Evolutionary conservation across 805 yeast species (phyloP).

Genomic region (Suhomyces sp.): DNA sequence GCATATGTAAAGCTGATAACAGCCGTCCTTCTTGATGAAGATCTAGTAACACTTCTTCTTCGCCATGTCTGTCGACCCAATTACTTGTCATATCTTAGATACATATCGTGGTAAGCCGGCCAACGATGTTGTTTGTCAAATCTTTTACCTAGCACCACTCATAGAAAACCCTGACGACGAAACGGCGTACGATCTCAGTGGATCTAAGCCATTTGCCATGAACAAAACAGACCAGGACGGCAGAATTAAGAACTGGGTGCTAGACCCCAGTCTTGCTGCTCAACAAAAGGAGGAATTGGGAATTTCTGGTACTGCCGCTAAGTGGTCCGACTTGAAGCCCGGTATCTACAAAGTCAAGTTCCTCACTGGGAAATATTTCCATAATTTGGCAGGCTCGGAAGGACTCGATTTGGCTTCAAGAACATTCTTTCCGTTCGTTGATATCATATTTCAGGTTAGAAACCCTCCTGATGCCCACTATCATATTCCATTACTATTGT

Average conservation of each 20-base stretch:
- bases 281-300: conserved; percentile 24
- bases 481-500: conserved; percentile 81
- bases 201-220: conserved; percentile 52
- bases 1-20: not conserved
- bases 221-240: conserved; percentile 80
- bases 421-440: conserved; percentile 86
- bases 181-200: conserved; percentile 22
- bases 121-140: conserved; percentile 62
- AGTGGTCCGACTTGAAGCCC: conserved; percentile 48
- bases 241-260: conserved; percentile 66
- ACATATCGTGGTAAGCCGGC: conserved; percentile 87
- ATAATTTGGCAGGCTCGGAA: conserved; percentile 17
- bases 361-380: conserved; percentile 67
- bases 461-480: conserved; percentile 75
- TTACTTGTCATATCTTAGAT: conserved; percentile 88
- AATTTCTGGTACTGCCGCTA: conserved; percentile 12
- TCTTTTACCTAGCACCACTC: conserved; percentile 39
- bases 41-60: not conserved
- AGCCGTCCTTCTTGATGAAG: not conserved
- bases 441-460: conserved; percentile 66
- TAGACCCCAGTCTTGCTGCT: conserved; percentile 33
- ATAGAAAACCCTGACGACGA: conserved; percentile 21
- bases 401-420: conserved; percentile 20
- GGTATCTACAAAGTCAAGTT: conserved; percentile 78
- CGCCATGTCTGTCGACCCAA: conserved; percentile 44